Evolutionary conservation across 1,139 yeast species (phyloP), one percentile per base, ranked within the genome.

Genomic region (Pichia inconspicua): DNA sequence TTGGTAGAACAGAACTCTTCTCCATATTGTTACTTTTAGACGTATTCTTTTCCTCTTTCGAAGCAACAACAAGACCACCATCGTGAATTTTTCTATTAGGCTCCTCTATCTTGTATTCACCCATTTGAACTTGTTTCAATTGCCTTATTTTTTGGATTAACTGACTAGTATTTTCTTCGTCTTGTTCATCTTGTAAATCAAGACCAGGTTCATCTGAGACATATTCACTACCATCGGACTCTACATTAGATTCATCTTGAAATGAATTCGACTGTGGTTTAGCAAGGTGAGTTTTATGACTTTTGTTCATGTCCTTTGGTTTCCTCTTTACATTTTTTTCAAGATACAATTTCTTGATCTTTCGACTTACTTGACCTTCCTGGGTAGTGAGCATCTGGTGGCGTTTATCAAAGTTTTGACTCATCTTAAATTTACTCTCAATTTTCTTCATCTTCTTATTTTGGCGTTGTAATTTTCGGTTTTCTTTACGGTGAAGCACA

Each of bases 381-480:
- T 9, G 12, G 10, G 5, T 28, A 28, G 10, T 9, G 12, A 28
- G 12, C 30, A 10, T 28, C 12, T 28, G 30, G 12, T 10, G 3
- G 3, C 12, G 30, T 28, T 28, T 28, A 2, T 28, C 22, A 22
- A 22, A 22, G 5, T 5, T 28, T 11, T 10, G 30, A 28, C 2
- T 28, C 10, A 19, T 38, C 19, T 40, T 49, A 22, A 37, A 35
- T 8, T 42, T 47, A 3, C 12, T 19, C 31, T 46, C 45, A 12
- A 47, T 48, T n/a, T 49, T 47, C 14, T 44, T 43, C 48, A 71
- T 75, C 58, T 75, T 80, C 69, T 79, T 82, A 8, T 60, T 53
- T 42, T 65, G 62, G 48, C 85, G 70, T 51, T 79, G 81, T 51
- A 73, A 74, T 56, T 78, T 80, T 57, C 88, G 68, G 58, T 66